Conservation (phyloP, 257 asterid species). For the Agastache rugosa region DNA sequence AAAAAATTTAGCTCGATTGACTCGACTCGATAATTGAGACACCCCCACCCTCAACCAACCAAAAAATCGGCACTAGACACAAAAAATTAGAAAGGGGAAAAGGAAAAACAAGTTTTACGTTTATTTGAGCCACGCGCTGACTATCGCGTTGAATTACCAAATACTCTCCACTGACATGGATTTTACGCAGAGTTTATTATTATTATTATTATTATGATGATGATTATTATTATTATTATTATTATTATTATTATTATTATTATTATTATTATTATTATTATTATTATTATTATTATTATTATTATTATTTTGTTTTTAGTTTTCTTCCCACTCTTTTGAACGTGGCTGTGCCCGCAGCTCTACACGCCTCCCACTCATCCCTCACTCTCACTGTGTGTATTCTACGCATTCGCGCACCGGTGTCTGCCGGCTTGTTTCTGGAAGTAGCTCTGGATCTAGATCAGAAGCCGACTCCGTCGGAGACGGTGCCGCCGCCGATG, state of each 20-base stretch:
- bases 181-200: conserved; percentile 20
- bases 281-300: no score
- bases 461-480: conserved; percentile 41
- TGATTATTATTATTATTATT: no score
- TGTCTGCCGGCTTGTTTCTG: conserved; percentile 14
- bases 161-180: not conserved
- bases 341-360: conserved; percentile 41
- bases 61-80: no score
- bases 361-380: conserved; percentile 21
- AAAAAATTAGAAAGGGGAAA: not conserved
- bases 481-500: conserved; percentile 51
- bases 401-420: conserved; percentile 4
- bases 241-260: no score
- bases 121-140: conserved; percentile 32
- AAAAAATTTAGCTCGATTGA: no score
- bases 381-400: conserved; percentile 25
- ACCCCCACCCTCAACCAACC: no score
- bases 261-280: no score
- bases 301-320: not conserved
- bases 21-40: no score
- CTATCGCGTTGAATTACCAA: conserved; percentile 26
- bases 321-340: conserved; percentile 36
- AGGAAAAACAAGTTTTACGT: no score
- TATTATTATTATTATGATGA: not conserved
- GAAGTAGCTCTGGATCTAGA: conserved; percentile 60